Base-by-base conservation (phyloP, 1,139 yeast species). In the Diutina ranongensis region DNA sequence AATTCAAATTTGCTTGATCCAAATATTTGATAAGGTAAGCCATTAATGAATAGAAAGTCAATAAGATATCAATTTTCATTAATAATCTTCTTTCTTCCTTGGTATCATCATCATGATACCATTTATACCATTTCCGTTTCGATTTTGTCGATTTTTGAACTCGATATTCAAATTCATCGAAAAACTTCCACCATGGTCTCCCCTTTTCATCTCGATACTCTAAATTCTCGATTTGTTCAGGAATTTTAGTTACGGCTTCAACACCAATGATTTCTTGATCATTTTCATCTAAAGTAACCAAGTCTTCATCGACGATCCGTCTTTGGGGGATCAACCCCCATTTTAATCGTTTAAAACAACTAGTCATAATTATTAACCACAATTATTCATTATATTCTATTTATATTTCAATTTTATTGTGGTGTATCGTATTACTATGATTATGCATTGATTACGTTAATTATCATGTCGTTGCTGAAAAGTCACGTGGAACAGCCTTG, bases 1-100 rank as follows among this genome's bases (percentile, higher is more conserved):
- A 79, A 47, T 76, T 74, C 46, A 78, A 64, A 55, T 74, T 76
- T 44, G 78, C 68, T 49, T 74, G 74, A 57, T 83, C 89, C 46
- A 83, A 64, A 48, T 78, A 78, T 56, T 82, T 82, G 45, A 79
- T 80, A 83, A 86, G 83, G 59, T 80, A 81, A 19, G 80, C 76
- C 62, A 78, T 62, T 53, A 80, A 66, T 32, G 83, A 71, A 57
- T 77, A 82, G 38, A 77, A 61, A 3, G 83, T 74, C 50, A 83
- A 65, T 41, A 80, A 55, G 12, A 80, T 48, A 55, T 83, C 94
- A 45, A 83, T 60, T 57, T 83, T 83, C 57, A 74, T 59, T 45
- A 83, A 65, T 45, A 83, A 64, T 44, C 53, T 73, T 59, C 64
- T 76, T 77, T 70, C 74, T 13, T 70, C 80, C 2, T 72, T 68